Percentiles rank a stretch among this genome's conserved stretches.
Evolutionary conservation across 2,329 filamentous ascomycete genomes (phyloP).

Genomic region (Zopfia rhizophila): DNA sequence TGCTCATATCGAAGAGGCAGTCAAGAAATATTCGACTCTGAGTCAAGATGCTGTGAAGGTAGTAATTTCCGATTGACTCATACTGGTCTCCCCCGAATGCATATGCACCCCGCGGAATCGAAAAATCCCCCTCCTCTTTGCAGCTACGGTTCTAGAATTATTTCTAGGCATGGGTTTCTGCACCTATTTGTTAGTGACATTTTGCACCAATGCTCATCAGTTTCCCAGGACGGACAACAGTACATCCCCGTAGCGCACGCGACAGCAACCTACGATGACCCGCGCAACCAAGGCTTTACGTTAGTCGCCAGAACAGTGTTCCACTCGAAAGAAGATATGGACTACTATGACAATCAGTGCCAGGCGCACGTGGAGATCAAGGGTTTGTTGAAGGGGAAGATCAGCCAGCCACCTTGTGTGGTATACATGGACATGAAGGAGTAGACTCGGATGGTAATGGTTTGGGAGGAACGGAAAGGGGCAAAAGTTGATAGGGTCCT

Average conservation of each 20-base stretch:
- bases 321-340: constrained; percentile 72
- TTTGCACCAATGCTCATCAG: too few species aligned
- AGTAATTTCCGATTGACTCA: constrained; percentile 32
- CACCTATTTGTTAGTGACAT: too few species aligned
- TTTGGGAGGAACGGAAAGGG: background rate
- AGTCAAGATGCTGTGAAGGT: constrained; percentile 48
- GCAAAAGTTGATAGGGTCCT: too few species aligned
- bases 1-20: constrained; percentile 38
- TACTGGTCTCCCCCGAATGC: constrained; percentile 3
- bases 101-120: constrained; percentile 1
- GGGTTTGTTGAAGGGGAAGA: constrained; percentile 38
- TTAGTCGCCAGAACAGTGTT: constrained; percentile 72
- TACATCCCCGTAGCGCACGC: constrained; percentile 73
- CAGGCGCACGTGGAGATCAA: constrained; percentile 65
- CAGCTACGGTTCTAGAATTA: too few species aligned
- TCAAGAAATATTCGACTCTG: constrained; percentile 47
- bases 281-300: constrained; percentile 73
- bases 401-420: constrained; percentile 37
- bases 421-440: constrained; percentile 41
- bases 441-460: background rate
- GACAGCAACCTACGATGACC: constrained; percentile 65
- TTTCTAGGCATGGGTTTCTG: too few species aligned
- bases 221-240: constrained; percentile 76
- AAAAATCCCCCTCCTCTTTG: too few species aligned
- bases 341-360: constrained; percentile 73